Conservation (phyloP, 2,329 filamentous ascomycete genomes). For the Alternaria incomplexa region DNA sequence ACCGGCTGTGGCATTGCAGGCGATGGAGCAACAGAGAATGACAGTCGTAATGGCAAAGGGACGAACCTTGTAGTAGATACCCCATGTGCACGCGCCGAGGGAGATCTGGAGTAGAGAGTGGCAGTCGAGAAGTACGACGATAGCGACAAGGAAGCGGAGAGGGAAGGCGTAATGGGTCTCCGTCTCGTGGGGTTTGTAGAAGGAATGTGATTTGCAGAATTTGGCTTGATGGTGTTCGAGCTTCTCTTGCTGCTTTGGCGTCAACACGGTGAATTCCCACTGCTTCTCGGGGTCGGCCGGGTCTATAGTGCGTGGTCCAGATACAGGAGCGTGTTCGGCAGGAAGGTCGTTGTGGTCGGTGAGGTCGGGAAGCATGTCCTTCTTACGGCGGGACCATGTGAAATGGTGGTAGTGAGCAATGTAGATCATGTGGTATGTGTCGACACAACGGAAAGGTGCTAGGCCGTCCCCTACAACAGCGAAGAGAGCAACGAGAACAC, state of each 20-base stretch:
- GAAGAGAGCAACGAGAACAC: conserved; percentile 66
- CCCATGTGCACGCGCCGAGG: conserved; percentile 79
- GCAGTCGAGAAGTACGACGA: conserved; percentile 79
- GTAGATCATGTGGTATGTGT: conserved; percentile 88
- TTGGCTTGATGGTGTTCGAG: conserved; percentile 80
- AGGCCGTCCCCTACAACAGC: conserved; percentile 68
- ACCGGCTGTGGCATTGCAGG: conserved; percentile 77
- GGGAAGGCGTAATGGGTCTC: conserved; percentile 82
- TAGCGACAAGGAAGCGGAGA: conserved; percentile 72
- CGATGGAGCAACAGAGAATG: conserved; percentile 80
- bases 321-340: conserved; percentile 50
- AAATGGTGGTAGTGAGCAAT: conserved; percentile 74
- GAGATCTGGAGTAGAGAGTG: conserved; percentile 82
- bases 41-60: conserved; percentile 77
- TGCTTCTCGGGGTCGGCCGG: conserved; percentile 44
- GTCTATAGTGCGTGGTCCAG: conserved; percentile 47
- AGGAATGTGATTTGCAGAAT: conserved; percentile 82
- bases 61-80: conserved; percentile 72
- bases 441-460: conserved; percentile 74
- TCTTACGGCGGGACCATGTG: conserved; percentile 70
- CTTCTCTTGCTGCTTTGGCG: conserved; percentile 67
- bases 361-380: conserved; percentile 66
- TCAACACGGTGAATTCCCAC: conserved; percentile 67
- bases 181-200: conserved; percentile 89
- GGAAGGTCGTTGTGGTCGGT: conserved; percentile 74